Evolutionary conservation across 257 asterid species (phyloP).

Genomic region (Cinchona pubescens): DNA sequence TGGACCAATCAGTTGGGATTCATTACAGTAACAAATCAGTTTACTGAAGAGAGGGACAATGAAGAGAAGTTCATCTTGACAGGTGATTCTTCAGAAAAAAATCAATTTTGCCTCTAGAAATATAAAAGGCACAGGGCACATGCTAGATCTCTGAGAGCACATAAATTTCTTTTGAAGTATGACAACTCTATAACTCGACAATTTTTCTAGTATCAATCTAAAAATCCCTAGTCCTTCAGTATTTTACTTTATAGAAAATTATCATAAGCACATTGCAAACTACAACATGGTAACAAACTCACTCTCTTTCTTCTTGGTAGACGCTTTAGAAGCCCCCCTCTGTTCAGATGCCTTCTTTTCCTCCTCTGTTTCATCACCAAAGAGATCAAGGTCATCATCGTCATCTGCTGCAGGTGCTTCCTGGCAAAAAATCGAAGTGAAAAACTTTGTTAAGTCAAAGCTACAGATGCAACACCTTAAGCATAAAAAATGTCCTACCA

Average conservation of each 20-base stretch:
- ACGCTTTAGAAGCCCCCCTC: conserved; percentile 75
- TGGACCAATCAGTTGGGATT: conserved; percentile 25
- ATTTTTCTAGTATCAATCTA: background rate
- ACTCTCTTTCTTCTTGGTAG: conserved; percentile 97
- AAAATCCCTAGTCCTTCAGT: background rate
- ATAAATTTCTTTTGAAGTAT: background rate
- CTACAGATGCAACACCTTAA: background rate
- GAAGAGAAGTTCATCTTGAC: background rate
- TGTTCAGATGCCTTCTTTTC: conserved; percentile 93
- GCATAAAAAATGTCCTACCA: background rate
- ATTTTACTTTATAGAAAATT: background rate
- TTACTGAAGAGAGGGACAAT: background rate
- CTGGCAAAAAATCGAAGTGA: conserved; percentile 25
- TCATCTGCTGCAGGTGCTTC: conserved; percentile 47
- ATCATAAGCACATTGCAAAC: background rate
- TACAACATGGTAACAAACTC: conserved; percentile 21
- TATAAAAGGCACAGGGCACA: background rate
- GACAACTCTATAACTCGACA: background rate
- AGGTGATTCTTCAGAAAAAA: too few relatives aligned
- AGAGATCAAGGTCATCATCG: conserved; percentile 88
- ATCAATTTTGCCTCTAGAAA: background rate
- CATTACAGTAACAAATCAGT: background rate
- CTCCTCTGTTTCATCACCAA: conserved; percentile 96
- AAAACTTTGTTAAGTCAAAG: background rate
- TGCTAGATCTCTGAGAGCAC: background rate